Conservation (phyloP, 257 asterid genomes). For the Solanum ossicruentum region DNA sequence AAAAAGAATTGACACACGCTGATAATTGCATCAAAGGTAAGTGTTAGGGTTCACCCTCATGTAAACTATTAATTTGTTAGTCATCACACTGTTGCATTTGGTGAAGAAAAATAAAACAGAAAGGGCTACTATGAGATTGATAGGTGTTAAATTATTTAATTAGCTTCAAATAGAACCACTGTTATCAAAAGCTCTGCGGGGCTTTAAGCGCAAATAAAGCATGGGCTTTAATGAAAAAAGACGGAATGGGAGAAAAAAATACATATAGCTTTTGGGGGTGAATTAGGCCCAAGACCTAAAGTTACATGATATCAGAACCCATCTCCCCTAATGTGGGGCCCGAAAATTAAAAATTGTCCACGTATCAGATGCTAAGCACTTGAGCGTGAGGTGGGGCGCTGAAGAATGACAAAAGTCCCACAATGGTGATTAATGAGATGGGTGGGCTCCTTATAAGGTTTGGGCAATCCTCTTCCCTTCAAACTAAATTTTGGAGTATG, state of each 20-base stretch:
- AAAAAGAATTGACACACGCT: constrained; percentile 5
- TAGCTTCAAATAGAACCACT: neutral
- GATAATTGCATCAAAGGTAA: neutral
- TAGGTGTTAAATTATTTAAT: neutral
- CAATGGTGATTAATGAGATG: too few species aligned
- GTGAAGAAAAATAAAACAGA: neutral
- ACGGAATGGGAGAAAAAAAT: neutral
- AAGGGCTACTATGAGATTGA: neutral
- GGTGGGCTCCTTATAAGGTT: too few species aligned
- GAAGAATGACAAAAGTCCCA: too few species aligned
- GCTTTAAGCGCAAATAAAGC: neutral
- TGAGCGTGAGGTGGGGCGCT: too few species aligned
- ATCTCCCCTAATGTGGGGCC: too few species aligned
- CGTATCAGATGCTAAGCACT: too few species aligned
- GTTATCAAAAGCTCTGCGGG: neutral
- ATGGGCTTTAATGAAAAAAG: neutral
- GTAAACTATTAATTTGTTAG: neutral
- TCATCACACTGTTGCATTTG: neutral
- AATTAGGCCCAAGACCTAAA: too few species aligned
- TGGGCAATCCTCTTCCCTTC: too few species aligned
- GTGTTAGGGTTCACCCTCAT: neutral
- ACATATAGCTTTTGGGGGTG: neutral
- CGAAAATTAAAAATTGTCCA: too few species aligned
- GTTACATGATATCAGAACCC: too few species aligned
- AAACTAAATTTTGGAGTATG: too few species aligned